Conservation (phyloP, 2,329 filamentous ascomycete species). For the Monosporascus sp. region DNA sequence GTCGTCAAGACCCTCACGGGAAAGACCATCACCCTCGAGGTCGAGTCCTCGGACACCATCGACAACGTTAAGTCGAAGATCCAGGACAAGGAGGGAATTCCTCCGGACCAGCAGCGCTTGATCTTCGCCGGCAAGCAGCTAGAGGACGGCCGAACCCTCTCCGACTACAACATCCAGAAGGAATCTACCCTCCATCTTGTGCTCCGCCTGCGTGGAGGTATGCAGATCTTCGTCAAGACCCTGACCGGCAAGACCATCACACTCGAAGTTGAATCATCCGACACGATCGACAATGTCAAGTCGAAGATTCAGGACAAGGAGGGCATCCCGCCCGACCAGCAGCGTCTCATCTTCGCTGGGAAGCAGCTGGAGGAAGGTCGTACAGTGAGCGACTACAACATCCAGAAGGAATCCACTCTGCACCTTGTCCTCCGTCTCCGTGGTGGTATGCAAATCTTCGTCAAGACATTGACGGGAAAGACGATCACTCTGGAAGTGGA, state of each 20-base stretch:
- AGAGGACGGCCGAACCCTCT: slow-evolving; percentile 32
- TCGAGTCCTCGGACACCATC: slow-evolving; percentile 66
- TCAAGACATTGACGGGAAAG: slow-evolving; percentile 66
- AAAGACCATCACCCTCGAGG: slow-evolving; percentile 91
- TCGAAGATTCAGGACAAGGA: slow-evolving; percentile 90
- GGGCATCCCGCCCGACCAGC: slow-evolving; percentile 90
- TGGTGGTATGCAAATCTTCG: slow-evolving; percentile 74
- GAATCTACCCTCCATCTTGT: slow-evolving; percentile 82
- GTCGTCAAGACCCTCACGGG: slow-evolving; percentile 83
- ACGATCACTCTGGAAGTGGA: slow-evolving; percentile 57
- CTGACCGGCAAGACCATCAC: slow-evolving; percentile 42
- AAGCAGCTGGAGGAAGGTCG: slow-evolving; percentile 93
- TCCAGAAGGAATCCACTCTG: slow-evolving; percentile 84
- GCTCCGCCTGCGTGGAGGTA: slow-evolving; percentile 82
- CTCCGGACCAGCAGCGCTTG: slow-evolving; percentile 89
- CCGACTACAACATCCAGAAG: slow-evolving; percentile 95
- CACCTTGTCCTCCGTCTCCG: slow-evolving; percentile 77
- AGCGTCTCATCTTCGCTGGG: slow-evolving; percentile 87
- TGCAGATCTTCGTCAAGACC: slow-evolving; percentile 87
- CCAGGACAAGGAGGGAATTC: slow-evolving; percentile 96
- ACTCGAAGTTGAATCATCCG: no score
- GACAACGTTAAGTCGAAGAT: slow-evolving; percentile 91
- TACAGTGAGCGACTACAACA: slow-evolving; percentile 92
- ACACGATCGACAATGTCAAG: slow-evolving; percentile 63
- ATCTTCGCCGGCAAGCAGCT: slow-evolving; percentile 97